These are phyloP conservation scores for Psilocybe mexicana DNA, from an alignment of 1,284 basidiomycete genomes.

Conservation along the genomic window DNA sequence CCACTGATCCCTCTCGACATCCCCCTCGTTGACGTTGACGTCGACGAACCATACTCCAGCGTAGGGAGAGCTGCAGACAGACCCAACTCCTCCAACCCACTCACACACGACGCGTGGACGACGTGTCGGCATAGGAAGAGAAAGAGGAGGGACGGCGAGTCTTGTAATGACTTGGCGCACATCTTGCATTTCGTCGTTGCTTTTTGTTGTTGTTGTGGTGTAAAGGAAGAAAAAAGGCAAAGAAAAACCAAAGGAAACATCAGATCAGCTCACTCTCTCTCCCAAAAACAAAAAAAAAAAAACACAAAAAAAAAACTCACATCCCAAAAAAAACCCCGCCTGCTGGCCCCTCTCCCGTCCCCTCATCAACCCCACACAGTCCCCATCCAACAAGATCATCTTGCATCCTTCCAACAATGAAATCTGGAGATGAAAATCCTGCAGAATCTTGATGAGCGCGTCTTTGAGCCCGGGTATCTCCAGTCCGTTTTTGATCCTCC, in stretches of 20 bases:
- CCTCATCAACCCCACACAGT: constrained; percentile 73
- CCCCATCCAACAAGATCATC: constrained; percentile 74
- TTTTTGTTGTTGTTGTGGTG: constrained; percentile 29
- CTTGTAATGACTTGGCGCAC: constrained; percentile 63
- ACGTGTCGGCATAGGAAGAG: constrained; percentile 89
- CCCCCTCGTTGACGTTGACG: too few species aligned
- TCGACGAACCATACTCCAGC: too few species aligned
- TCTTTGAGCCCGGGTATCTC: constrained; percentile 95
- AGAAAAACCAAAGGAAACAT: not conserved
- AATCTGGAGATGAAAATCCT: constrained; percentile 92
- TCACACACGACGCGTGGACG: constrained; percentile 76
- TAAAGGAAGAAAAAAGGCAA: not conserved
- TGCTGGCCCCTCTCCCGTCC: constrained; percentile 76
- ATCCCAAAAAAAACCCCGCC: constrained; percentile 71
- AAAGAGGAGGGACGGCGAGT: constrained; percentile 56
- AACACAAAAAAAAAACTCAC: constrained; percentile 45
- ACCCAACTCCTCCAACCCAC: constrained; percentile 53
- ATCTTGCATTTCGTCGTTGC: constrained; percentile 66
- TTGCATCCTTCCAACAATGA: constrained; percentile 90
- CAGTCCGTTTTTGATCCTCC: constrained; percentile 92
- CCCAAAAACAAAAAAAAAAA: constrained; percentile 13
- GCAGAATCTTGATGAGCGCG: constrained; percentile 94
- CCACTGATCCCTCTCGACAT: constrained; percentile 52
- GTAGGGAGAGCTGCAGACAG: too few species aligned
- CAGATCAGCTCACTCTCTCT: not conserved